Evolutionary conservation across 1,284 basidiomycete genomes (phyloP), one percentile per base, ranked within the genome.

Genomic region (Pascua guehoae): DNA sequence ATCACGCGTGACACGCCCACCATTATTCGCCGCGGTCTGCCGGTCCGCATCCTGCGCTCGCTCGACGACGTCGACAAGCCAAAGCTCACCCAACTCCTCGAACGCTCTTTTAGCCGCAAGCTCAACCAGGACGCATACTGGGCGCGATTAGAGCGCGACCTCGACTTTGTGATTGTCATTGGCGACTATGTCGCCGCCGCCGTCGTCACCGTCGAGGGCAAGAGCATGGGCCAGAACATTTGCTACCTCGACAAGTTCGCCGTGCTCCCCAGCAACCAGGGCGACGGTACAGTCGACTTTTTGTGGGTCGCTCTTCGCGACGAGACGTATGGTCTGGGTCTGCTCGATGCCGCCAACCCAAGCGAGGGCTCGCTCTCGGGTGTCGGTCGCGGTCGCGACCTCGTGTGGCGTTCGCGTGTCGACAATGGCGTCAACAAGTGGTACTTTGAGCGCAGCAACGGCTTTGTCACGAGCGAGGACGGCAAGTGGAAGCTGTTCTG

Each of bases 241-340:
- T 87, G 90, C 14, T 99, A 99, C 76, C 84, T 99, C 51, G 96
- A 99, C 83, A 99, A 99, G 78, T 99, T 99, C 75, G 95, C 94
- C 14, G 93, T 99, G 43, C 81, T 95, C 46, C 96, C 96, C 1
- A 86, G 82, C 58, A 85, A 98, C 74, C 96, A 98, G 76, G 96
- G 96, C 15, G 94, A 97, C 70, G 96, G 96, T 17, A 98, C 95
- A 0, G 96, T 98, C 55, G 96, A 99, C 79, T 99, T 99, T 79
- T 80, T 99, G 46, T 99, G 96, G 95, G 94, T 97, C 48, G 95
- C 94, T 32, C 80, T 99, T 53, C 91, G 98, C 67, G 96, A 99
- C 78, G 96, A 98, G 78, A 93, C 96, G 15, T 98, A 96, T 71
- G 96, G 96, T 24, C 84, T 98, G 14, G 96, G 95, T 8, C 83